These are phyloP conservation scores for Rhizoclosmatium globosum DNA, from an alignment of 192 early-diverging fungal genomes.

Conservation along the genomic window DNA sequence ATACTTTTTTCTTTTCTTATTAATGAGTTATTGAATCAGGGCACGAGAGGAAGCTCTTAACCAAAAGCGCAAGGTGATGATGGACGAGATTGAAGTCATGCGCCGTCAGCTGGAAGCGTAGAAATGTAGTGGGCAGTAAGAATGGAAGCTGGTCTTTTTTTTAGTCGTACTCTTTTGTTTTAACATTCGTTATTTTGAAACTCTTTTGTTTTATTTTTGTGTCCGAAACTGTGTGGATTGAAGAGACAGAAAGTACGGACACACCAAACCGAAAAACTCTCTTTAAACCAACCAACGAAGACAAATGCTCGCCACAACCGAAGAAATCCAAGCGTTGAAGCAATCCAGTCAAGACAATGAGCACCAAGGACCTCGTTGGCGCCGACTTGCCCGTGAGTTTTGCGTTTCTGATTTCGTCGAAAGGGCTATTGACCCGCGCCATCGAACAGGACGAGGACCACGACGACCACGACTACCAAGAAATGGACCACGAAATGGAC, in stretches of 20 bases:
- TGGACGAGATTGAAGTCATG: constrained; percentile 64
- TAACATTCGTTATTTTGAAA: neutral
- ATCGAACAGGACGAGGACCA: constrained; percentile 21
- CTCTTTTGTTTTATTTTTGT: no score
- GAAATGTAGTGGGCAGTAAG: neutral
- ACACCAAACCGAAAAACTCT: neutral
- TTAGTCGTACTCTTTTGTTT: neutral
- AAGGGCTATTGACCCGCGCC: neutral
- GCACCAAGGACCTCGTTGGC: constrained; percentile 13
- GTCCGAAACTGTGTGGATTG: no score
- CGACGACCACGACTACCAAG: constrained; percentile 28
- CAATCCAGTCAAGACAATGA: constrained; percentile 20
- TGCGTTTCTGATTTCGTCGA: neutral
- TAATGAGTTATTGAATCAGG: constrained; percentile 18
- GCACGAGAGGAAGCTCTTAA: constrained; percentile 60
- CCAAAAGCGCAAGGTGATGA: constrained; percentile 59
- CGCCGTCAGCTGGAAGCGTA: constrained; percentile 43
- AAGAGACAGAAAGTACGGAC: neutral
- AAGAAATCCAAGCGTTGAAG: neutral
- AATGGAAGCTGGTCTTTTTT: neutral
- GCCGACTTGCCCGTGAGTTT: constrained; percentile 14
- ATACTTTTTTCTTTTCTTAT: neutral
- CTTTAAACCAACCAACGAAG: constrained; percentile 3
- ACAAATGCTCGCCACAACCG: constrained; percentile 11
- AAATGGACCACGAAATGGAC: neutral